These are phyloP conservation scores for Calonectria henricotiae DNA, from an alignment of 2,329 filamentous ascomycete genomes.

Conservation along the genomic window DNA sequence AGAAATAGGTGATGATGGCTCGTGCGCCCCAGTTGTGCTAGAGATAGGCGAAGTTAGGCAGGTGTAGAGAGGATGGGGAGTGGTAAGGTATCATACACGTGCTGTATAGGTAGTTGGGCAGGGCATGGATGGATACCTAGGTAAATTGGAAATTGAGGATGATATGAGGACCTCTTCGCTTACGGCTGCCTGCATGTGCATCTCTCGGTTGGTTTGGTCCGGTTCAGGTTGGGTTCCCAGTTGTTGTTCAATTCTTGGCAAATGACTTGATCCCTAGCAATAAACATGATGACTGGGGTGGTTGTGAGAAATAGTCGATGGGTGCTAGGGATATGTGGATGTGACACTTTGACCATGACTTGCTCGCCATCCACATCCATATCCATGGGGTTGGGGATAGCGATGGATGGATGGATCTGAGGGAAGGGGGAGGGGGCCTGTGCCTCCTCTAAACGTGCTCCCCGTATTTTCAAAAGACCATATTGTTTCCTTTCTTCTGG, in stretches of 20 bases:
- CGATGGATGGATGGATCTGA: constrained; percentile 9
- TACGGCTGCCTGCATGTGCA: constrained; percentile 28
- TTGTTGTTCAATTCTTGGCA: constrained; percentile 23
- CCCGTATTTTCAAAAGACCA: constrained; percentile 12
- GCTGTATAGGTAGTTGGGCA: constrained; percentile 22
- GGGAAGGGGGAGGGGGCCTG: constrained; percentile 12
- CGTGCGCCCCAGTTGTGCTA: not conserved
- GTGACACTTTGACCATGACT: constrained; percentile 11
- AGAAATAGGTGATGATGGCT: constrained; percentile 28
- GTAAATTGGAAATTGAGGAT: constrained; percentile 13
- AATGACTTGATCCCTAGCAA: constrained; percentile 22
- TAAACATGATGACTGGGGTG: constrained; percentile 18
- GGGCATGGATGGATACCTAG: not conserved
- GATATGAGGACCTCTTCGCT: constrained; percentile 18
- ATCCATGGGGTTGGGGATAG: not conserved
- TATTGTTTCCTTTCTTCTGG: constrained; percentile 1
- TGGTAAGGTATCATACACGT: constrained; percentile 11
- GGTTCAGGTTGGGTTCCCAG: constrained; percentile 21
- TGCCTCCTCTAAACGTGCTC: not conserved
- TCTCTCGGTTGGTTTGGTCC: constrained; percentile 24
- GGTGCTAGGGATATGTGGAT: constrained; percentile 15
- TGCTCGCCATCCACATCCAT: constrained; percentile 16
- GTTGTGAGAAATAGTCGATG: constrained; percentile 14
- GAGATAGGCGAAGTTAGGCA: constrained; percentile 12
- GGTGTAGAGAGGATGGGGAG: not conserved